A percentile compares a stretch with the other conserved stretches of the same genome.
These are phyloP conservation scores for Flaveria bidentis DNA, from an alignment of 129 eudicot species.

Conservation along the genomic window DNA sequence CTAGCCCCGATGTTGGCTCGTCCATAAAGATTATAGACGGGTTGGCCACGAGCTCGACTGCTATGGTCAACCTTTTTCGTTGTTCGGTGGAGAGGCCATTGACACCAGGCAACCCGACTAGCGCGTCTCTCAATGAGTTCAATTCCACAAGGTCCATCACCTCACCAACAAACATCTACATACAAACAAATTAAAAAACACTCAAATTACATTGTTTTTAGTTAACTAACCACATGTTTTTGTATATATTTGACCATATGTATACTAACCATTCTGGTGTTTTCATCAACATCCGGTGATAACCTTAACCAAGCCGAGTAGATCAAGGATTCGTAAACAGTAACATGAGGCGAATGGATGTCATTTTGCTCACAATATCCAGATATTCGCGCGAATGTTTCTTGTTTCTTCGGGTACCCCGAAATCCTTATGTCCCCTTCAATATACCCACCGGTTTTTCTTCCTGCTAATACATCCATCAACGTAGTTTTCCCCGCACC, in stretches of 20 bases:
- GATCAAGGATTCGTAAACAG: slow-evolving; percentile 64
- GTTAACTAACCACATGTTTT: background rate
- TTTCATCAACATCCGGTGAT: slow-evolving; percentile 52
- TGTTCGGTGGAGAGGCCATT: slow-evolving; percentile 82
- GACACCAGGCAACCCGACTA: slow-evolving; percentile 74
- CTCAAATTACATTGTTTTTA: background rate
- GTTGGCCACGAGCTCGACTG: slow-evolving; percentile 56
- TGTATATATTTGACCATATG: background rate
- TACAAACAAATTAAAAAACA: background rate
- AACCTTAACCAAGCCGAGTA: slow-evolving; percentile 84
- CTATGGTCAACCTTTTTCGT: slow-evolving; percentile 71
- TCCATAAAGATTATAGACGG: slow-evolving; percentile 62
- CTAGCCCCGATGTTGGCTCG: slow-evolving; percentile 58
- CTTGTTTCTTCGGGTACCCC: slow-evolving; percentile 80
- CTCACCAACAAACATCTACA: slow-evolving; percentile 72
- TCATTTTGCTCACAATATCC: slow-evolving; percentile 91
- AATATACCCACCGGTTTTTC: slow-evolving; percentile 82
- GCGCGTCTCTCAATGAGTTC: slow-evolving; percentile 43
- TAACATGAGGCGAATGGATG: slow-evolving; percentile 86
- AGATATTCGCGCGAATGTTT: slow-evolving; percentile 74
- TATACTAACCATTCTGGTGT: slow-evolving; percentile 56
- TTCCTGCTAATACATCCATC: slow-evolving; percentile 89
- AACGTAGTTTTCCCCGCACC: slow-evolving; percentile 94
- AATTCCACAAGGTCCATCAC: slow-evolving; percentile 80
- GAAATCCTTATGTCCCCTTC: slow-evolving; percentile 63